phyloP scores from a whole-genome alignment of 1,284 basidiomycete genomes.

The Apiotrichum domesticum region DNA sequence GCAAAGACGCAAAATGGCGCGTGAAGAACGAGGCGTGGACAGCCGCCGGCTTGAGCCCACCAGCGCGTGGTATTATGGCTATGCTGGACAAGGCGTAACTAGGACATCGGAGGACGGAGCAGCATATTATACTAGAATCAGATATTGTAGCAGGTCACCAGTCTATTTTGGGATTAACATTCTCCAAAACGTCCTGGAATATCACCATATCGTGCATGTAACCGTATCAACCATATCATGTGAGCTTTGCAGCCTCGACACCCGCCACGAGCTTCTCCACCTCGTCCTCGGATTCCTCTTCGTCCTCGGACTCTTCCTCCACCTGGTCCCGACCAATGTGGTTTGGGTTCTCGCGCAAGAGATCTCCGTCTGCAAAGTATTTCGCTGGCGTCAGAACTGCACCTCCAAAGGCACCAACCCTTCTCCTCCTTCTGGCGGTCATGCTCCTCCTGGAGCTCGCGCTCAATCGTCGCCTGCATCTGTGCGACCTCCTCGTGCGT shows the following conservation, averaged over 20 bases:
- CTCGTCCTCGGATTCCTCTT: conserved; percentile 17
- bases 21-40: conserved; percentile 32
- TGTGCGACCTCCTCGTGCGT: conserved; percentile 59
- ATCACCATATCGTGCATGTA: conserved; percentile 2
- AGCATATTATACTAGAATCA: too few relatives aligned
- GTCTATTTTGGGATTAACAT: not conserved
- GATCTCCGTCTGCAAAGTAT: conserved; percentile 46
- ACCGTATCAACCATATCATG: not conserved
- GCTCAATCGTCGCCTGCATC: conserved; percentile 67
- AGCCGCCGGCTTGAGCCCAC: conserved; percentile 3
- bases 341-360: conserved; percentile 58
- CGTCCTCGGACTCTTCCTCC: conserved; percentile 15
- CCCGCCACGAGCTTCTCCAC: conserved; percentile 34
- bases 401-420: conserved; percentile 43
- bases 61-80: not conserved
- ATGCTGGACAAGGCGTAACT: not conserved
- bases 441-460: conserved; percentile 63
- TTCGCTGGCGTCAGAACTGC: conserved; percentile 2
- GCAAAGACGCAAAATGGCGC: conserved; percentile 35
- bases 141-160: not conserved
- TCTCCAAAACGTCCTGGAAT: not conserved
- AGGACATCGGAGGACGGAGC: not conserved
- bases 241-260: conserved; percentile 19
- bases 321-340: conserved; percentile 39
- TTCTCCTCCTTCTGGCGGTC: conserved; percentile 53